A percentile compares a stretch with the other conserved stretches of the same genome.
phyloP scores from a whole-genome alignment of 2,329 filamentous ascomycete species.

The Microdochium paspali region DNA sequence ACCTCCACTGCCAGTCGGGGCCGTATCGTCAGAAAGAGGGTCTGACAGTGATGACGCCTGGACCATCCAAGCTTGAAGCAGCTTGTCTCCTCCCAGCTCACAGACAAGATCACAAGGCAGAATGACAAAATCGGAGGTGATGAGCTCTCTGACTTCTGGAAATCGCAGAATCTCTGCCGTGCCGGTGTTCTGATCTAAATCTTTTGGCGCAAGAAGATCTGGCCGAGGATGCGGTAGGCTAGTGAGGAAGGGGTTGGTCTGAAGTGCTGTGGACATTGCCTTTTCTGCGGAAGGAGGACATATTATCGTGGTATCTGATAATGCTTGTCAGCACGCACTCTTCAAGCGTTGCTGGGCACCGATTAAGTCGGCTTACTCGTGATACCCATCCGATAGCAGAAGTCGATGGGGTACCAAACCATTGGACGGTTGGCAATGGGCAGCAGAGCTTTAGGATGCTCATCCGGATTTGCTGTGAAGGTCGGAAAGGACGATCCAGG shows the following conservation, averaged over 20 bases:
- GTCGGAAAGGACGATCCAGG: slow-evolving; percentile 75
- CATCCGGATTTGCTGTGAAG: slow-evolving; percentile 70
- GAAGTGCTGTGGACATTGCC: slow-evolving; percentile 61
- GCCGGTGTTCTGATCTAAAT: slow-evolving; percentile 73
- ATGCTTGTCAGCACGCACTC: too few relatives aligned
- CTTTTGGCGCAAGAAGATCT: slow-evolving; percentile 65
- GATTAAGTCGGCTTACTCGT: slow-evolving; percentile 44
- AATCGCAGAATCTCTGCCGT: slow-evolving; percentile 83
- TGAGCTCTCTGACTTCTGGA: slow-evolving; percentile 67
- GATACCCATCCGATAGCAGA: slow-evolving; percentile 73
- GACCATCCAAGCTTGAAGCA: slow-evolving; percentile 90
- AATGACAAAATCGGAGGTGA: slow-evolving; percentile 81
- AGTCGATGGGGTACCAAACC: slow-evolving; percentile 84
- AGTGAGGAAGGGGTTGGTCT: slow-evolving; percentile 70
- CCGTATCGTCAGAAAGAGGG: slow-evolving; percentile 38
- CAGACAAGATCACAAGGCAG: slow-evolving; percentile 91
- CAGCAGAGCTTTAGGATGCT: slow-evolving; percentile 73
- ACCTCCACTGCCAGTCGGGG: slow-evolving; percentile 56
- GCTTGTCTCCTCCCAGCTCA: slow-evolving; percentile 71
- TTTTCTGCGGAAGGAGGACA: slow-evolving; percentile 55
- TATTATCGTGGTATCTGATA: slow-evolving; percentile 56
- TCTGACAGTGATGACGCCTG: slow-evolving; percentile 61
- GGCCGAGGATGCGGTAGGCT: slow-evolving; percentile 63
- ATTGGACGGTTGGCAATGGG: slow-evolving; percentile 80
- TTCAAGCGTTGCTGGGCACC: neutral